These are phyloP conservation scores for Carex arenaria DNA, from an alignment of 202 grass and related monocot genomes.

Conservation along the genomic window DNA sequence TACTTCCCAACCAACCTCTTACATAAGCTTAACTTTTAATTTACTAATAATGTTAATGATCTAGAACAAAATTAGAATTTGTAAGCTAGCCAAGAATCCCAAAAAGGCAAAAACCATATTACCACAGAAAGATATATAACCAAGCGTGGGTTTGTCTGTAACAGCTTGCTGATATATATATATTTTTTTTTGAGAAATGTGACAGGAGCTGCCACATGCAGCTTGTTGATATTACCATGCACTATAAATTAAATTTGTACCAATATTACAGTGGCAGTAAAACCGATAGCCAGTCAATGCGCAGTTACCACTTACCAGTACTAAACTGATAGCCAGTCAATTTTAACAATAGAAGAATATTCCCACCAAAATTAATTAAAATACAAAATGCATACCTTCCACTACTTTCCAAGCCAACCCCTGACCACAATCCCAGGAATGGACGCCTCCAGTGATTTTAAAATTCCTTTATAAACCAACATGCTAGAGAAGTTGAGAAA, in stretches of 20 bases:
- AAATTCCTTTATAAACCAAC: slow-evolving; percentile 4
- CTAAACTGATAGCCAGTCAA: neutral
- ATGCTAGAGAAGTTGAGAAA: neutral
- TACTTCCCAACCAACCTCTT: neutral
- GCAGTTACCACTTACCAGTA: neutral
- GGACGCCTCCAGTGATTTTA: neutral
- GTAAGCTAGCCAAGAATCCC: neutral
- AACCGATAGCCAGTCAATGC: neutral
- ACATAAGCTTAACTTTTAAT: neutral
- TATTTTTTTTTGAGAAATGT: no score
- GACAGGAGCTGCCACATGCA: no score
- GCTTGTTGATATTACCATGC: neutral
- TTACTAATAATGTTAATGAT: neutral
- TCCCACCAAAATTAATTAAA: neutral
- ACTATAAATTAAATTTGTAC: neutral
- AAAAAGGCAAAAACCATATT: neutral
- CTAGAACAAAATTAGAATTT: neutral
- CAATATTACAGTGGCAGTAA: neutral
- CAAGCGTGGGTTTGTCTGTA: neutral
- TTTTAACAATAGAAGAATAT: slow-evolving; percentile 1
- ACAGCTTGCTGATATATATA: neutral
- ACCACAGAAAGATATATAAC: neutral
- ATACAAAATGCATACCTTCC: neutral
- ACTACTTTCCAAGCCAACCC: neutral
- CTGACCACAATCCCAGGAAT: neutral